These are phyloP conservation scores for Acacia confusa DNA, from an alignment of 306 rosid species.

Conservation along the genomic window DNA sequence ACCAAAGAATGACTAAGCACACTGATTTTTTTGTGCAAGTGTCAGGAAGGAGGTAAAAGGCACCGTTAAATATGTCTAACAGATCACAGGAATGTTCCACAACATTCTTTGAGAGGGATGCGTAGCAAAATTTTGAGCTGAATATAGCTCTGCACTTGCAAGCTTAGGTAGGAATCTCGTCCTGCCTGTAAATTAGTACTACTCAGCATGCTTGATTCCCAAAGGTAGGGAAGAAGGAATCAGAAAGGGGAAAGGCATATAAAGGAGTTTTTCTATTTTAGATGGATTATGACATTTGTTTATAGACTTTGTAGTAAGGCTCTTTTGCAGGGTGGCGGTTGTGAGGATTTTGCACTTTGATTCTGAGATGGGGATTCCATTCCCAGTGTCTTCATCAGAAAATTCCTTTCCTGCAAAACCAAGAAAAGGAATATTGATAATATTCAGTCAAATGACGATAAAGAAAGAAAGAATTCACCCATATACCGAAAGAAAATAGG, in stretches of 20 bases:
- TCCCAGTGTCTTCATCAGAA: constrained; percentile 95
- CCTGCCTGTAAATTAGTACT: constrained; percentile 42
- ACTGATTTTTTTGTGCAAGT: constrained; percentile 43
- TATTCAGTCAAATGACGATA: constrained; percentile 18
- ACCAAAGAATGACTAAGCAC: constrained; percentile 78
- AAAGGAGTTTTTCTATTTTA: constrained; percentile 31
- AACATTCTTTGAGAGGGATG: constrained; percentile 59
- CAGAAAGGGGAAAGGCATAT: constrained; percentile 24
- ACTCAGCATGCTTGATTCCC: constrained; percentile 39
- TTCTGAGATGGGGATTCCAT: constrained; percentile 76
- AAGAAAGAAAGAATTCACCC: neutral
- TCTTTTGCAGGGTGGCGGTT: constrained; percentile 94
- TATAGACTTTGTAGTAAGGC: constrained; percentile 86
- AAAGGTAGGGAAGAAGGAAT: constrained; percentile 19
- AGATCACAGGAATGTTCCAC: constrained; percentile 63
- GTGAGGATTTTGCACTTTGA: constrained; percentile 56
- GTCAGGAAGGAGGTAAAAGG: constrained; percentile 38
- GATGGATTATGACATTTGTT: constrained; percentile 41
- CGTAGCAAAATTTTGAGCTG: constrained; percentile 79
- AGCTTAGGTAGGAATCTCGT: constrained; percentile 38
- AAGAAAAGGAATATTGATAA: constrained; percentile 28
- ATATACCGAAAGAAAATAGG: neutral
- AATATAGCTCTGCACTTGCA: constrained; percentile 53
- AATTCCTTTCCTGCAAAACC: constrained; percentile 86
- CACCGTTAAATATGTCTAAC: constrained; percentile 53